Percentiles rank a stretch among this genome's conserved stretches.
phyloP scores from a whole-genome alignment of 1,284 basidiomycete species.

The Cutaneotrichosporon dermatis region DNA sequence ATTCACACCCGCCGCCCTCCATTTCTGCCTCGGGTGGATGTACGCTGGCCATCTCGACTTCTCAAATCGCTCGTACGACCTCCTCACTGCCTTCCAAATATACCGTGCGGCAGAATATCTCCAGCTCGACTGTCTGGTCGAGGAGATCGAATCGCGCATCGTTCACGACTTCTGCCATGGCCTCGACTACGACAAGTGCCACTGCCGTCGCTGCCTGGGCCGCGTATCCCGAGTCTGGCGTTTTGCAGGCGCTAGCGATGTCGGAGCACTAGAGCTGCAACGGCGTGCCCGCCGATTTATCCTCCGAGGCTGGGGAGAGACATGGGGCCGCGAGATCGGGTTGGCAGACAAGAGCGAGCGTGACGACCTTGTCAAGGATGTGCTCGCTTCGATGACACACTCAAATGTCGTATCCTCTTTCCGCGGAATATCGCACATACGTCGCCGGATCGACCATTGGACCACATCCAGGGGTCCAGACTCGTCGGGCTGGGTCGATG shows the following conservation, averaged over 20 bases:
- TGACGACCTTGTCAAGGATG: slow-evolving; percentile 63
- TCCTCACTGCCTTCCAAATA: slow-evolving; percentile 85
- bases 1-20: slow-evolving; percentile 88
- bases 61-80: slow-evolving; percentile 86
- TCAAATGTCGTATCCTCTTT: slow-evolving; percentile 61
- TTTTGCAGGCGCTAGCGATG: slow-evolving; percentile 69
- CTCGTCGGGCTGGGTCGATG: slow-evolving; percentile 65
- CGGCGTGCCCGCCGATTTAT: slow-evolving; percentile 67
- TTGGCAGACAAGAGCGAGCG: slow-evolving; percentile 62
- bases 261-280: slow-evolving; percentile 66
- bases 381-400: slow-evolving; percentile 62
- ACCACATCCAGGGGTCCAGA: slow-evolving; percentile 28
- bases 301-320: slow-evolving; percentile 73
- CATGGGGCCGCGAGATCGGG: slow-evolving; percentile 81
- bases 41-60: slow-evolving; percentile 93
- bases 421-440: slow-evolving; percentile 27
- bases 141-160: slow-evolving; percentile 74
- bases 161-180: slow-evolving; percentile 84
- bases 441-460: slow-evolving; percentile 33
- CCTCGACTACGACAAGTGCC: slow-evolving; percentile 71
- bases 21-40: slow-evolving; percentile 78
- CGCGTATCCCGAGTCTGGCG: slow-evolving; percentile 74
- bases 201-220: slow-evolving; percentile 71
- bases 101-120: slow-evolving; percentile 80
- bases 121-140: slow-evolving; percentile 65